Conservation (phyloP, 2,329 filamentous ascomycete genomes). For the Ophiostoma fasciatum region DNA sequence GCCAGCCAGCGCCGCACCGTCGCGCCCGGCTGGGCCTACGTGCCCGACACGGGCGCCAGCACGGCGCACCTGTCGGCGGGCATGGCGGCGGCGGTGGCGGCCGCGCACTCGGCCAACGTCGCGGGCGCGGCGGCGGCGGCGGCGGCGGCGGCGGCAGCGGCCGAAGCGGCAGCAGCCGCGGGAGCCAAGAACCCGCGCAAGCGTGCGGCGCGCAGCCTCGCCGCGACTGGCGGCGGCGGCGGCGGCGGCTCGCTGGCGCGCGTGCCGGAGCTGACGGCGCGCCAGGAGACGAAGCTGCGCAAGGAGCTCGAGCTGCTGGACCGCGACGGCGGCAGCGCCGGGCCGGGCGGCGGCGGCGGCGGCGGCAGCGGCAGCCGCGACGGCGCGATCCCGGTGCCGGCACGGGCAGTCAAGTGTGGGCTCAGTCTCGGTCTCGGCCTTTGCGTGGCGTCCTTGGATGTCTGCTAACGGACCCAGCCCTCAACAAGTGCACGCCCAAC, state of each 20-base stretch:
- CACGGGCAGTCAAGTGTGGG: slow-evolving; percentile 26
- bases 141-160: slow-evolving; percentile 35
- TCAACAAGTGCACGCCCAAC: slow-evolving; percentile 48
- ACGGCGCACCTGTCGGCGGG: slow-evolving; percentile 24
- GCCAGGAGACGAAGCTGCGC: slow-evolving; percentile 67
- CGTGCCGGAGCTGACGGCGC: slow-evolving; percentile 50
- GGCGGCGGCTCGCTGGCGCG: slow-evolving; percentile 4
- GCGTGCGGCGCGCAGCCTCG: slow-evolving; percentile 44
- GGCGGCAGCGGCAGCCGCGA: slow-evolving; percentile 29
- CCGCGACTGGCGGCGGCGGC: slow-evolving; percentile 13
- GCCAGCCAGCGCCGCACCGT: slow-evolving; percentile 52
- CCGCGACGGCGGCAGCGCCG: slow-evolving; percentile 53
- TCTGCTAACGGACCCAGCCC: slow-evolving; percentile 16
- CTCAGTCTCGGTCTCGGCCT: no score
- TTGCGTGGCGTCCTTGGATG: no score
- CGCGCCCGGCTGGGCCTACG: slow-evolving; percentile 85
- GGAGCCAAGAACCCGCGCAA: slow-evolving; percentile 45
- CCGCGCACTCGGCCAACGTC: slow-evolving; percentile 30
- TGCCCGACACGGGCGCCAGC: slow-evolving; percentile 45
- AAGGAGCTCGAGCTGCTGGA: slow-evolving; percentile 74
- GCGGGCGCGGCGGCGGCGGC: slow-evolving; percentile 42
- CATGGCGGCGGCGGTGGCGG: slow-evolving; percentile 36
- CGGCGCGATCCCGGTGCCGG: slow-evolving; percentile 53
- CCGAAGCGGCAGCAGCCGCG: slow-evolving; percentile 13
- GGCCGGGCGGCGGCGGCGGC: slow-evolving; percentile 39